Conservation (phyloP, 495 filamentous ascomycete species). For the Hypomontagnella submonticulosa region DNA sequence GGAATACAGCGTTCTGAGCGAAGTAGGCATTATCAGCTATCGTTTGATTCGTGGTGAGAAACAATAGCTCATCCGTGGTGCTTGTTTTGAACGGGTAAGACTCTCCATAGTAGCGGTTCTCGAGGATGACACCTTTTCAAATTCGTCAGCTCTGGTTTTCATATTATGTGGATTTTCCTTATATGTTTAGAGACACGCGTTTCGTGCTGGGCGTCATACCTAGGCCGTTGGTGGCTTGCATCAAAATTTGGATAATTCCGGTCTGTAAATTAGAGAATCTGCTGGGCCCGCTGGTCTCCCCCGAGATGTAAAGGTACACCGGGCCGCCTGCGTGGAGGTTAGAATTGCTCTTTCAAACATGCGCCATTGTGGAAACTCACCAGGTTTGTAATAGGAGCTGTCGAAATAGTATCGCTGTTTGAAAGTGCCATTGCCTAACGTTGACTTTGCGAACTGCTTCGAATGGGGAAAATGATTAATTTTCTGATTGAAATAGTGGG, state of each 20-base stretch:
- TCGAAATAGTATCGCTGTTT: slow-evolving; percentile 60
- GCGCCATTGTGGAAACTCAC: slow-evolving; percentile 14
- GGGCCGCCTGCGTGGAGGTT: slow-evolving; percentile 49
- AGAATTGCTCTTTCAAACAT: slow-evolving; percentile 9
- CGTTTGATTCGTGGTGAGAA: slow-evolving; percentile 60
- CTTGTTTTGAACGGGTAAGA: slow-evolving; percentile 55
- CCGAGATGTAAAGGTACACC: slow-evolving; percentile 59
- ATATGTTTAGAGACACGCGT: neutral
- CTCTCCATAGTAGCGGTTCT: slow-evolving; percentile 59
- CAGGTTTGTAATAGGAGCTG: slow-evolving; percentile 58
- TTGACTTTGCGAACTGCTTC: slow-evolving; percentile 44
- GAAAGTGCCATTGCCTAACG: slow-evolving; percentile 55
- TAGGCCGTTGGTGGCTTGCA: slow-evolving; percentile 59
- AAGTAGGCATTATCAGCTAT: slow-evolving; percentile 62
- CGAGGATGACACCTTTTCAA: slow-evolving; percentile 54
- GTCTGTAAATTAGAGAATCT: slow-evolving; percentile 50
- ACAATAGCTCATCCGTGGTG: slow-evolving; percentile 57
- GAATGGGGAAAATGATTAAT: slow-evolving; percentile 58
- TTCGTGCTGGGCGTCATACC: slow-evolving; percentile 29
- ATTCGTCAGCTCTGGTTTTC: slow-evolving; percentile 2
- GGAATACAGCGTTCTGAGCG: slow-evolving; percentile 56
- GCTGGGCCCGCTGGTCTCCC: slow-evolving; percentile 53
- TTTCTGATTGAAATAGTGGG: slow-evolving; percentile 44
- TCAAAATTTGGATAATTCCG: slow-evolving; percentile 59
- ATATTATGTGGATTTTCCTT: neutral